These are phyloP conservation scores for Saitozyma podzolica DNA, from an alignment of 768 basidiomycete species.

Conservation along the genomic window DNA sequence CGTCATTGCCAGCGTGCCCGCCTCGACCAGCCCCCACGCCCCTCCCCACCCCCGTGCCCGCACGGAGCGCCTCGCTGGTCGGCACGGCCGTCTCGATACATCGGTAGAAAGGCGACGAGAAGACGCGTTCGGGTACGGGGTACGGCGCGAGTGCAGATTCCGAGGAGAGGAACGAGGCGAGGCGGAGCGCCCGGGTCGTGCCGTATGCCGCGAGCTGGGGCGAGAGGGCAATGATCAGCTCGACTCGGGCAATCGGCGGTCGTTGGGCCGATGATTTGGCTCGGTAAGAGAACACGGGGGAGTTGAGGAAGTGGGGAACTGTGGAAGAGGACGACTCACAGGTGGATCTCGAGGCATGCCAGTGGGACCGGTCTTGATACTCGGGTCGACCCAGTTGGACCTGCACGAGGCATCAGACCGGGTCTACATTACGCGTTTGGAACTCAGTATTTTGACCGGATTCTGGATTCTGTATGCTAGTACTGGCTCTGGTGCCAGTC, in stretches of 20 bases:
- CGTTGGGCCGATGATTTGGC: not conserved
- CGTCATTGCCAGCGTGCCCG: not conserved
- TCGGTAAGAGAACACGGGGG: not conserved
- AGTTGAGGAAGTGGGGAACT: not conserved
- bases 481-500: not conserved
- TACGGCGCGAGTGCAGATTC: slow-evolving; percentile 21
- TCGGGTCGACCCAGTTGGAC: slow-evolving; percentile 50
- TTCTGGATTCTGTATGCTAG: no score
- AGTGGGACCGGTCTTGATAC: slow-evolving; percentile 42
- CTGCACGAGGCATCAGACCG: slow-evolving; percentile 11
- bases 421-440: no score
- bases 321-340: slow-evolving; percentile 24
- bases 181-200: slow-evolving; percentile 31
- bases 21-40: not conserved
- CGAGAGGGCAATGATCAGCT: no score
- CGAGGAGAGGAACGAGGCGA: slow-evolving; percentile 40
- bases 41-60: not conserved
- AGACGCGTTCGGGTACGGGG: slow-evolving; percentile 48
- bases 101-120: slow-evolving; percentile 50
- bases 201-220: slow-evolving; percentile 46
- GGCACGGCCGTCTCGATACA: slow-evolving; percentile 50
- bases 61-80: slow-evolving; percentile 25
- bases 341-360: slow-evolving; percentile 51
- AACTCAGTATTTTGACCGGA: no score
- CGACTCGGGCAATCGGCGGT: no score